Conservation (phyloP, 257 asterid genomes). For the Solanum rostratum region DNA sequence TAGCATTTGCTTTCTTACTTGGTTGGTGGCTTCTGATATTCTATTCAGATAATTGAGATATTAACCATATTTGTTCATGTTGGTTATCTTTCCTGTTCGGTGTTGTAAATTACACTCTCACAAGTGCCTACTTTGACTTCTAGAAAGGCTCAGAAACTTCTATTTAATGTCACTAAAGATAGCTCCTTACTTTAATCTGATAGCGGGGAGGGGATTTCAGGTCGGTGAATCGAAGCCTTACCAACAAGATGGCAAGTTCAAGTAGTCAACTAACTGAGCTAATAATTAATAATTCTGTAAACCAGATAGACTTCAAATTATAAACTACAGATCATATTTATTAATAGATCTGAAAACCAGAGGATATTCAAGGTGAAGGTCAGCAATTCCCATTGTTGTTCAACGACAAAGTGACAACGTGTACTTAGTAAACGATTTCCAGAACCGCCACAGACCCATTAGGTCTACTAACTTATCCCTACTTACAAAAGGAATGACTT, state of each 20-base stretch:
- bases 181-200: background rate
- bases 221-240: background rate
- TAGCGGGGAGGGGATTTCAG: background rate
- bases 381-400: background rate
- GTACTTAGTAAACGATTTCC: background rate
- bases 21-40: background rate
- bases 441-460: background rate
- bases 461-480: slow-evolving; percentile 7
- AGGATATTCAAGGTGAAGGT: background rate
- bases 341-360: slow-evolving; percentile 7
- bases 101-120: background rate
- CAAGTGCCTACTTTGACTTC: background rate
- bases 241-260: background rate
- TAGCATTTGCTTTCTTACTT: background rate
- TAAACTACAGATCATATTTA: background rate
- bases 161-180: background rate
- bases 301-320: background rate
- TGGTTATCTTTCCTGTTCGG: background rate
- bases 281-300: background rate
- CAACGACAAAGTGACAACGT: slow-evolving; percentile 2
- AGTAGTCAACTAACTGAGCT: background rate
- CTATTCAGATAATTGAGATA: background rate
- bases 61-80: background rate
- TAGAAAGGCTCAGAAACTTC: background rate
- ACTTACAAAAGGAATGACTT: slow-evolving; percentile 10